Conservation (phyloP, 192 early-diverging fungal species). For the Piromyces sp. region DNA sequence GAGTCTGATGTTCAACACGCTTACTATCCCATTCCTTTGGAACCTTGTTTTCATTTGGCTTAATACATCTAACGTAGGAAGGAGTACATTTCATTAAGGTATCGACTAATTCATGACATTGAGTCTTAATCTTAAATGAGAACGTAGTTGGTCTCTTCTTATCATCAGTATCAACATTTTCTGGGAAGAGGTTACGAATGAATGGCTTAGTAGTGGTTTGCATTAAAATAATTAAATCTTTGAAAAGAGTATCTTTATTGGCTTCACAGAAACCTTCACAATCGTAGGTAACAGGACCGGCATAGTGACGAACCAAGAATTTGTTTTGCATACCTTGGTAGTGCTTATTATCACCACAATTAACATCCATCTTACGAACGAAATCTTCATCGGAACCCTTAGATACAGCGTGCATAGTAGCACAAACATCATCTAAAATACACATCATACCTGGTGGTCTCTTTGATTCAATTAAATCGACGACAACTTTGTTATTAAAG, state of each 20-base stretch:
- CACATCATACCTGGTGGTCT: slow-evolving; percentile 83
- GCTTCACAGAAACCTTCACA: slow-evolving; percentile 89
- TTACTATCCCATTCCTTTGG: slow-evolving; percentile 77
- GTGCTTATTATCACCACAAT: slow-evolving; percentile 11
- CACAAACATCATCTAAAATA: slow-evolving; percentile 94
- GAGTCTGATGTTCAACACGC: slow-evolving; percentile 87
- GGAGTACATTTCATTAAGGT: slow-evolving; percentile 92
- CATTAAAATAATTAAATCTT: slow-evolving; percentile 78
- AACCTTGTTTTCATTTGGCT: slow-evolving; percentile 90
- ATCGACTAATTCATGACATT: slow-evolving; percentile 63
- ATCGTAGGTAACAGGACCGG: slow-evolving; percentile 85
- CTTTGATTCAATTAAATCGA: slow-evolving; percentile 92
- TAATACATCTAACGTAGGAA: slow-evolving; percentile 90
- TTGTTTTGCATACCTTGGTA: slow-evolving; percentile 32
- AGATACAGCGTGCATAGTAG: slow-evolving; percentile 77
- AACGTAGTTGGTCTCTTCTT: slow-evolving; percentile 96
- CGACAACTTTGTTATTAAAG: slow-evolving; percentile 98
- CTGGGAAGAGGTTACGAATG: slow-evolving; percentile 69
- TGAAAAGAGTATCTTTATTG: slow-evolving; percentile 90
- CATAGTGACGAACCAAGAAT: slow-evolving; percentile 85
- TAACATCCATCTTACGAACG: slow-evolving; percentile 10
- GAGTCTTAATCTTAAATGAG: slow-evolving; percentile 82
- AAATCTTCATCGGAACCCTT: slow-evolving; percentile 37
- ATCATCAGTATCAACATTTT: slow-evolving; percentile 67
- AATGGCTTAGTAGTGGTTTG: slow-evolving; percentile 62